Percentiles rank a stretch among this genome's conserved stretches.
These are phyloP conservation scores for Phialemoniopsis sp. DNA, from an alignment of 2,329 filamentous ascomycete species.

Conservation along the genomic window DNA sequence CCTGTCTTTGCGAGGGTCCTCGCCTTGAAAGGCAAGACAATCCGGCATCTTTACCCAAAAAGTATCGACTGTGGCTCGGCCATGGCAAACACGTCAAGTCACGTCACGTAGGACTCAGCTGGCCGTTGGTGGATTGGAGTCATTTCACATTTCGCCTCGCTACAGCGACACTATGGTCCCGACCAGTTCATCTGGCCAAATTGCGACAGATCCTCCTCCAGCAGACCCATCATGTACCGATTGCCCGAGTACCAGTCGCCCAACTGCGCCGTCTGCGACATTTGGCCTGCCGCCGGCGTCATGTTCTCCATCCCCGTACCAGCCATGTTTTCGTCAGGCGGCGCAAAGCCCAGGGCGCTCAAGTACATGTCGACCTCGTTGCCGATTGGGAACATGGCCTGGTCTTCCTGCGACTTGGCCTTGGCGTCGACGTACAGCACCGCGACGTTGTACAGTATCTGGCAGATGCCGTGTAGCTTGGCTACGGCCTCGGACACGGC, in stretches of 20 bases:
- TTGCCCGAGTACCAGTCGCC: slow-evolving; percentile 66
- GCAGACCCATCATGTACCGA: slow-evolving; percentile 61
- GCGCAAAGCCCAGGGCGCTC: slow-evolving; percentile 58
- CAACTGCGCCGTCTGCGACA: slow-evolving; percentile 37
- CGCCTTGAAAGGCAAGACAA: no score
- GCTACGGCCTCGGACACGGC: slow-evolving; percentile 53
- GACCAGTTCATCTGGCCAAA: slow-evolving; percentile 15
- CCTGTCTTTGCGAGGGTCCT: no score
- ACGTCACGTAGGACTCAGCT: no score
- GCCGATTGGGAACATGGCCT: slow-evolving; percentile 43
- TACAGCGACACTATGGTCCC: no score
- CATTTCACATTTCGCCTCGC: no score
- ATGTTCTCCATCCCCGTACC: slow-evolving; percentile 2
- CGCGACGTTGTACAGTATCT: slow-evolving; percentile 58
- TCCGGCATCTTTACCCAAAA: no score
- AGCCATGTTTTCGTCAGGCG: slow-evolving; percentile 16
- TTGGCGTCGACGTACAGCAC: slow-evolving; percentile 60
- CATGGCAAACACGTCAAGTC: no score
- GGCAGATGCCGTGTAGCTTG: slow-evolving; percentile 58
- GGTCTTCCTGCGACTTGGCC: slow-evolving; percentile 24
- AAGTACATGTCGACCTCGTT: slow-evolving; percentile 63
- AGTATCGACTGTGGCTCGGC: no score
- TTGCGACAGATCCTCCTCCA: slow-evolving; percentile 56
- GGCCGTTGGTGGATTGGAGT: no score
- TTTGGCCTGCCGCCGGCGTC: slow-evolving; percentile 3